phyloP scores from a whole-genome alignment of 1,284 basidiomycete species.

The Calocybe gambosa region DNA sequence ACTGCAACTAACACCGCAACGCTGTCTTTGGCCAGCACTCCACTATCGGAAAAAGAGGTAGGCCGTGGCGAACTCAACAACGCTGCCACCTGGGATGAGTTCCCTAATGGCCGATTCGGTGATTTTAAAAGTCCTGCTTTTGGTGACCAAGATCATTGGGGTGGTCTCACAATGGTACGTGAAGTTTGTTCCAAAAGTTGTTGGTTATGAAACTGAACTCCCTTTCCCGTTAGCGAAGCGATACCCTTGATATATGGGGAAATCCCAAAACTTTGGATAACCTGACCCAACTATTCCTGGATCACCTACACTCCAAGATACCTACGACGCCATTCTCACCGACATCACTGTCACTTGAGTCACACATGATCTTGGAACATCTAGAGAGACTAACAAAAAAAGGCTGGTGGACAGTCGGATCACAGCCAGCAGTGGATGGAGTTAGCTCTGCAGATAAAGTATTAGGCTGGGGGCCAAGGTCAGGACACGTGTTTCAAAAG shows the following conservation, averaged over 20 bases:
- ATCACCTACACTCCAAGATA: conserved; percentile 69
- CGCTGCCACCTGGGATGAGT: conserved; percentile 92
- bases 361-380: conserved; percentile 73
- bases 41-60: conserved; percentile 43
- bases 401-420: conserved; percentile 95
- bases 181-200: background rate
- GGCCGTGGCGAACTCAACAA: conserved; percentile 70
- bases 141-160: conserved; percentile 76
- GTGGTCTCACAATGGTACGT: conserved; percentile 45
- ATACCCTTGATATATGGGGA: conserved; percentile 78
- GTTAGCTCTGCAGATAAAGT: conserved; percentile 66
- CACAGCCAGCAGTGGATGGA: conserved; percentile 91
- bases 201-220: background rate
- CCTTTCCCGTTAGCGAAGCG: conserved; percentile 42
- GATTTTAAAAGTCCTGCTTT: conserved; percentile 96
- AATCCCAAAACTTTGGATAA: conserved; percentile 66
- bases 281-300: conserved; percentile 75
- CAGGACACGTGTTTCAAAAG: conserved; percentile 96
- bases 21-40: conserved; percentile 35
- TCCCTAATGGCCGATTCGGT: conserved; percentile 98
- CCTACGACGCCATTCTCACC: conserved; percentile 88
- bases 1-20: conserved; percentile 56
- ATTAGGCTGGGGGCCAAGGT: conserved; percentile 90
- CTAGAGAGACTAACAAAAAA: conserved; percentile 71
- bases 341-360: conserved; percentile 80